Evolutionary conservation across 1,284 basidiomycete species (phyloP), one percentile per base, ranked within the genome.

Genomic region (Boletus mariae): DNA sequence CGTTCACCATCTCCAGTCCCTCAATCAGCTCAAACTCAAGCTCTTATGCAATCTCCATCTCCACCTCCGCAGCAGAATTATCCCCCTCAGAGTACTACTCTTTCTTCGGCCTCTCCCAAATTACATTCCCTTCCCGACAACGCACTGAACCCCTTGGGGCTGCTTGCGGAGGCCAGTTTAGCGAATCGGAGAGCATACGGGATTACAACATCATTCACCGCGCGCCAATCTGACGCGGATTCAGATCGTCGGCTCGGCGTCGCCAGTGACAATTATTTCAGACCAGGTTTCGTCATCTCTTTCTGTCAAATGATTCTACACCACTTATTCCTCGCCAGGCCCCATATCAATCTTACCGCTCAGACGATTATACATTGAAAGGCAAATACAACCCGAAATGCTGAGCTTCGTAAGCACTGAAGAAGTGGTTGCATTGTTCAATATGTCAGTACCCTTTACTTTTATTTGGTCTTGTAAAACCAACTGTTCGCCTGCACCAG

Each of bases 241-340:
- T 72, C 73, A 41, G 70, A 71, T 49, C 75, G 67, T 40, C 80
- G 80, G 58, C 64, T 94, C 17, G 94, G 93, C 8, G 90, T 98
- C 8, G 95, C 94, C 0, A 92, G 88, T 55, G 85, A 90, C 58
- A 84, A 89, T 55, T 99, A 97, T 72, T 99, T 98, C 77, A 94
- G 92, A 66, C 94, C 96, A 45, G 94, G 92, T 85, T 58, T 56
- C 76, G 69, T 47, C 1, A 23, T 37, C 31, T 26, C 23, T 47
- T 35, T 40, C 17, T 47, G 2, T 26, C 6, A 41, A 45, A 25
- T 15, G 31, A 17, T 45, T 25, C 37, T 54, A 11, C 50, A 26
- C 44, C 49, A 32, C 51, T 58, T 41, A 56, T 47, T 57, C 11
- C 52, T 41, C 52, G 42, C 57, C 41, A 62, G 87, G 90, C 15